A percentile compares a stretch with the other conserved stretches of the same genome.
phyloP scores from a whole-genome alignment of 164 flowering plant species.

The Tetracentron sinense region DNA sequence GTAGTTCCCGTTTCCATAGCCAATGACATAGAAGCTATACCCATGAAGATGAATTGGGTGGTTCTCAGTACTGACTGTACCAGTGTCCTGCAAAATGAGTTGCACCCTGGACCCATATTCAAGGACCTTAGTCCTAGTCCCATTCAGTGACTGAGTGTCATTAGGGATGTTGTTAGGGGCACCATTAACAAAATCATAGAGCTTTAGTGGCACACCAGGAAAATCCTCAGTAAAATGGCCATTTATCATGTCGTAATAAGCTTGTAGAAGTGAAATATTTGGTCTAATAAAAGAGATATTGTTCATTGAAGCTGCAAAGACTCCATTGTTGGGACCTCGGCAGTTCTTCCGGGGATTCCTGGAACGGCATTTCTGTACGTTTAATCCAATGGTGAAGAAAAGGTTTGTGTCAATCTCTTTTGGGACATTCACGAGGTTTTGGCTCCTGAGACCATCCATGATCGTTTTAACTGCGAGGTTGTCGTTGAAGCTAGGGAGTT shows the following conservation, averaged over 20 bases:
- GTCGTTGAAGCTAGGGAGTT: conserved; percentile 46
- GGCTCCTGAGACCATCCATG: conserved; percentile 59
- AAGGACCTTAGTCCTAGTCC: conserved; percentile 52
- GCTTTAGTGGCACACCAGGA: conserved; percentile 44
- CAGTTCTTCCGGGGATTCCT: conserved; percentile 43
- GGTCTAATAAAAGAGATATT: conserved; percentile 53
- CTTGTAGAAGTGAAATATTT: conserved; percentile 45
- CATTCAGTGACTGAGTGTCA: conserved; percentile 41
- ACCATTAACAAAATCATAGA: conserved; percentile 62
- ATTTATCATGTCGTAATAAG: conserved; percentile 38
- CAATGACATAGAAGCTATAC: conserved; percentile 66
- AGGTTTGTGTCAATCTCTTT: conserved; percentile 43
- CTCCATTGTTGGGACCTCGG: conserved; percentile 38
- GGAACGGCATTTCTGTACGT: conserved; percentile 43
- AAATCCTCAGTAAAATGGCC: conserved; percentile 55
- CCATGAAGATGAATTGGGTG: conserved; percentile 85
- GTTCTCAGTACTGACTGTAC: conserved; percentile 51
- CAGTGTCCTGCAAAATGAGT: conserved; percentile 60
- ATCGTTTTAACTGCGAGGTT: conserved; percentile 41
- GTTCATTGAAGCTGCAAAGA: conserved; percentile 60
- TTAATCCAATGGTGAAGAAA: conserved; percentile 60
- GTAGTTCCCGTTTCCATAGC: conserved; percentile 58
- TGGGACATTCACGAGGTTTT: conserved; percentile 34
- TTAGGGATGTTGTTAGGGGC: conserved; percentile 55
- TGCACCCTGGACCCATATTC: conserved; percentile 57